phyloP scores from a whole-genome alignment of 352 stramenopile genomes.

The Thalassiosira livingstoniorum region DNA sequence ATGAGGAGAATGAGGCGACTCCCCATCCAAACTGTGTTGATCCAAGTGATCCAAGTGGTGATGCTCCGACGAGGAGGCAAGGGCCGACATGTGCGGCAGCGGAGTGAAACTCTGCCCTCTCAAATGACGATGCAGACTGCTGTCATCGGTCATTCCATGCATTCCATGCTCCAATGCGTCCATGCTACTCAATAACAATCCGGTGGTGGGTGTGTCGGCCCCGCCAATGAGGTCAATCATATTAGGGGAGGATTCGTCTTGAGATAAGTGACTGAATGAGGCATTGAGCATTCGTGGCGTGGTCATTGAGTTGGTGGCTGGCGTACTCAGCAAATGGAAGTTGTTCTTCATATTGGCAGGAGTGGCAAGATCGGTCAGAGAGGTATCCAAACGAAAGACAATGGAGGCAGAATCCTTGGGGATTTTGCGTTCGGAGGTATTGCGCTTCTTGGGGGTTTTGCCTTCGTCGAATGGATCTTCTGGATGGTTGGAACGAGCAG shows the following conservation, averaged over 20 bases:
- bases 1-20: no score
- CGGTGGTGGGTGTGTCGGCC: constrained; percentile 50
- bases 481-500: not conserved
- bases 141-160: constrained; percentile 72
- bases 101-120: constrained; percentile 81
- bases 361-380: constrained; percentile 19
- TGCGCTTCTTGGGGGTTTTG: constrained; percentile 59
- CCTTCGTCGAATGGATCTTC: constrained; percentile 16
- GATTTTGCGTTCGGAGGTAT: constrained; percentile 42
- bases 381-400: constrained; percentile 48
- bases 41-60: no score
- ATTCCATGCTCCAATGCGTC: no score
- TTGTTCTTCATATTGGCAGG: constrained; percentile 1
- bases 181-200: constrained; percentile 55
- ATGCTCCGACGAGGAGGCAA: no score
- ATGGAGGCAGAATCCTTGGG: constrained; percentile 18
- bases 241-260: constrained; percentile 38
- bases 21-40: no score
- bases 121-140: constrained; percentile 73
- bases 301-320: no score
- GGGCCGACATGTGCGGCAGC: constrained; percentile 60
- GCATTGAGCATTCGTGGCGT: no score
- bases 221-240: constrained; percentile 58
- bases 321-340: no score
- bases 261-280: no score